Evolutionary conservation across 768 basidiomycete genomes (phyloP).

Genomic region (Strobilomyces echinocephalus): DNA sequence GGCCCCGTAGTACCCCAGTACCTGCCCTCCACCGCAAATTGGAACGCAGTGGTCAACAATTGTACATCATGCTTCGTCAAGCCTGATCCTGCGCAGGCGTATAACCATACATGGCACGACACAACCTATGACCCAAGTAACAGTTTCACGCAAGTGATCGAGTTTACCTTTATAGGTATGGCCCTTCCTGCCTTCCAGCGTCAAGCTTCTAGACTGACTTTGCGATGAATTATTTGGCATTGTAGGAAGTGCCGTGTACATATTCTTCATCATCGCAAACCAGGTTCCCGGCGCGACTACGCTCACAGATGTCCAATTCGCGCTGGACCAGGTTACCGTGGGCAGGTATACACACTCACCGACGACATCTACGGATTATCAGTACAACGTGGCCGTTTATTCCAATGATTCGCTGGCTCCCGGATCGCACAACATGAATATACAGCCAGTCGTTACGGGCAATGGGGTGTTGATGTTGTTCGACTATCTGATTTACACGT

Average conservation of each 20-base stretch:
- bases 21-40: not conserved
- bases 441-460: slow-evolving; percentile 2
- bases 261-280: slow-evolving; percentile 19
- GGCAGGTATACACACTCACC: slow-evolving; percentile 3
- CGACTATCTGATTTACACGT: slow-evolving; percentile 20
- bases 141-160: not conserved
- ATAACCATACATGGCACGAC: slow-evolving; percentile 20
- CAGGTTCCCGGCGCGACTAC: not conserved
- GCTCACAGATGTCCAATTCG: slow-evolving; percentile 4
- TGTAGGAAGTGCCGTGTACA: slow-evolving; percentile 13
- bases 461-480: slow-evolving; percentile 8
- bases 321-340: not conserved
- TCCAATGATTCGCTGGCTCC: slow-evolving; percentile 1
- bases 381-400: slow-evolving; percentile 16
- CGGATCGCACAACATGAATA: slow-evolving; percentile 7
- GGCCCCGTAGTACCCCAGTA: slow-evolving; percentile 7
- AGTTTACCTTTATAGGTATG: slow-evolving; percentile 13
- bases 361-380: not conserved
- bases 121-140: not conserved
- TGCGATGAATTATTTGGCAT: no score
- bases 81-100: not conserved
- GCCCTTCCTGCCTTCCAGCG: no score
- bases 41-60: slow-evolving; percentile 4
- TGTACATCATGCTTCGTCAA: not conserved
- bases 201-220: not conserved